Percentiles rank a stretch among this genome's conserved stretches.
Conservation (phyloP, 257 asterid genomes). For the Nyctanthes arbortristis region DNA sequence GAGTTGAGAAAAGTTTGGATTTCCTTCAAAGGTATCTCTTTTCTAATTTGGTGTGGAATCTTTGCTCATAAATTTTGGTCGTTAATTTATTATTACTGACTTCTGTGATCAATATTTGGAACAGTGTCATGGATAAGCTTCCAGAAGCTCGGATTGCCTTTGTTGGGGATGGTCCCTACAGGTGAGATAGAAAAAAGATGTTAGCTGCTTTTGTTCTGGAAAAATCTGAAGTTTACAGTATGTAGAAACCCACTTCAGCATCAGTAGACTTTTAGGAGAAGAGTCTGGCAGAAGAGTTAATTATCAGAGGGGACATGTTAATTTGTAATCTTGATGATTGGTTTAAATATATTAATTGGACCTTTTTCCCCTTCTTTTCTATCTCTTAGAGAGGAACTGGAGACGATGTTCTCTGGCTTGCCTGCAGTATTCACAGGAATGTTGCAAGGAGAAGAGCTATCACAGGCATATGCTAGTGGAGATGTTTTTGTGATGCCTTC, state of each 20-base stretch:
- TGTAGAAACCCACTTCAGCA: background rate
- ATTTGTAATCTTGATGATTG: background rate
- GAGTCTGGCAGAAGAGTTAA: background rate
- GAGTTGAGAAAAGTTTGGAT: constrained; percentile 95
- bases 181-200: constrained; percentile 44
- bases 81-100: constrained; percentile 19
- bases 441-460: constrained; percentile 90
- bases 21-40: constrained; percentile 67
- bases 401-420: constrained; percentile 67
- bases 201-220: background rate
- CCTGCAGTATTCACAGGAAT: constrained; percentile 92
- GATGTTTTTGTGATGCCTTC: constrained; percentile 92
- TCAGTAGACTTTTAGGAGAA: background rate
- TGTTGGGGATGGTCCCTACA: constrained; percentile 92
- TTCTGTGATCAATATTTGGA: constrained; percentile 27
- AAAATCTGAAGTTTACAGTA: too few species aligned
- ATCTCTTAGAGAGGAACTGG: constrained; percentile 71
- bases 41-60: constrained; percentile 10
- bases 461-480: constrained; percentile 95
- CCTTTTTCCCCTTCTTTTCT: background rate
- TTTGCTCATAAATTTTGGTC: background rate
- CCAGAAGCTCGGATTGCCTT: constrained; percentile 92
- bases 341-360: background rate
- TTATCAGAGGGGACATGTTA: background rate
- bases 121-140: constrained; percentile 88